These are phyloP conservation scores for Camelina neglecta DNA, from an alignment of 345 rosid species.

Conservation along the genomic window DNA sequence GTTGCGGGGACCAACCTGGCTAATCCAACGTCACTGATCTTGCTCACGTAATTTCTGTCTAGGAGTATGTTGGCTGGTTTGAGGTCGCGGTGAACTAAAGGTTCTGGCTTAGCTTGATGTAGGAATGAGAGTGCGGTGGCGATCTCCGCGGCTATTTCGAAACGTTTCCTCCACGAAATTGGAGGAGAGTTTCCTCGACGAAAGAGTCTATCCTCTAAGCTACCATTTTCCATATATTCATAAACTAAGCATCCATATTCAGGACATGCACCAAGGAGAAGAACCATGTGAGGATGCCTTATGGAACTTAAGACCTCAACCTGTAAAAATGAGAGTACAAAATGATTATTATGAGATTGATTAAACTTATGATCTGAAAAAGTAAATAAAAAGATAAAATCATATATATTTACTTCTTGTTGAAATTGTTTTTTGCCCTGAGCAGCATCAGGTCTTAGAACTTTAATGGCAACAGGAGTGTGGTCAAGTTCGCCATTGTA, in stretches of 20 bases:
- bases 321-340: slow-evolving; percentile 40
- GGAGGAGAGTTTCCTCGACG: slow-evolving; percentile 63
- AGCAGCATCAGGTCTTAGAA: slow-evolving; percentile 82
- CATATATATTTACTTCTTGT: slow-evolving; percentile 61
- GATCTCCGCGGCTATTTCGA: slow-evolving; percentile 76
- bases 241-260: slow-evolving; percentile 86
- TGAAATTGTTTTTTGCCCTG: slow-evolving; percentile 85
- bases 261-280: slow-evolving; percentile 87
- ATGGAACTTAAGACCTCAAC: slow-evolving; percentile 81
- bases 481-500: slow-evolving; percentile 77
- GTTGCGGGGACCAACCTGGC: slow-evolving; percentile 87
- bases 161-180: slow-evolving; percentile 69
- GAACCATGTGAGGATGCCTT: slow-evolving; percentile 90
- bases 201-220: slow-evolving; percentile 76
- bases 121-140: slow-evolving; percentile 81
- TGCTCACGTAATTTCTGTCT: slow-evolving; percentile 74
- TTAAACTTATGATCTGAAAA: neutral
- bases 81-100: slow-evolving; percentile 83
- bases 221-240: slow-evolving; percentile 77
- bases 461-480: slow-evolving; percentile 84
- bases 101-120: slow-evolving; percentile 93
- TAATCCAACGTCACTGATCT: slow-evolving; percentile 89
- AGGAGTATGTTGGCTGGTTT: slow-evolving; percentile 91
- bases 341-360: slow-evolving; percentile 1
- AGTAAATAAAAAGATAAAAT: neutral